These are phyloP conservation scores for Aspergillus eucalypticola DNA, from an alignment of 2,329 filamentous ascomycete species.

Conservation along the genomic window DNA sequence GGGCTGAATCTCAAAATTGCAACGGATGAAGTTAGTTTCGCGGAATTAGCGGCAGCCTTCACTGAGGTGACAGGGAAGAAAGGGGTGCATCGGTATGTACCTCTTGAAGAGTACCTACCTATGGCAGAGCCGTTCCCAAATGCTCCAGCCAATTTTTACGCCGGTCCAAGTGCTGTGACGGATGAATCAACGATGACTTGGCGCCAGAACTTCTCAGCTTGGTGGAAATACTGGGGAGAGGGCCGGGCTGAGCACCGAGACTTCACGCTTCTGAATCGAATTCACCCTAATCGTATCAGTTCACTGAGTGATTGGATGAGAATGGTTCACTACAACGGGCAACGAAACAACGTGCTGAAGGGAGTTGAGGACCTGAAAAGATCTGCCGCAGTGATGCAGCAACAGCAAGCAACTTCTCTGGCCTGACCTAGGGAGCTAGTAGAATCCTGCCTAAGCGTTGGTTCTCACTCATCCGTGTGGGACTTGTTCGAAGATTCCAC, in stretches of 20 bases:
- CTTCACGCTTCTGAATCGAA: neutral
- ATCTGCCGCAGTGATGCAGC: too few species aligned
- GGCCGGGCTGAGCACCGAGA: neutral
- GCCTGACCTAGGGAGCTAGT: too few species aligned
- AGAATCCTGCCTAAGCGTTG: too few species aligned
- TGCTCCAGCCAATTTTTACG: neutral
- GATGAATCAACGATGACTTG: neutral
- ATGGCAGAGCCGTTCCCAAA: neutral
- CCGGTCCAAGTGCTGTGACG: neutral
- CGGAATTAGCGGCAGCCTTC: neutral
- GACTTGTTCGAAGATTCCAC: too few species aligned
- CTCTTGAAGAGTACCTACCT: neutral
- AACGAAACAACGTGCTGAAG: neutral
- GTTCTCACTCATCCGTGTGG: too few species aligned
- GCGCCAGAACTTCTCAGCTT: slow-evolving; percentile 3
- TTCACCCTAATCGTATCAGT: neutral
- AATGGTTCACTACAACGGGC: neutral
- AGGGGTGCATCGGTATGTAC: neutral
- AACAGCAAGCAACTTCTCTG: too few species aligned
- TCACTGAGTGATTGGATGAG: neutral
- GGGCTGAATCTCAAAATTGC: slow-evolving; percentile 22
- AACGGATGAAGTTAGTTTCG: slow-evolving; percentile 8
- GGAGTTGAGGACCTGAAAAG: neutral
- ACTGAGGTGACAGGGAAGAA: neutral
- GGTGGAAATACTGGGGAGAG: slow-evolving; percentile 7